Percentiles rank a stretch among this genome's conserved stretches.
phyloP scores from a whole-genome alignment of 371 early-diverging fungal genomes.

The Actinomortierella wolfii region DNA sequence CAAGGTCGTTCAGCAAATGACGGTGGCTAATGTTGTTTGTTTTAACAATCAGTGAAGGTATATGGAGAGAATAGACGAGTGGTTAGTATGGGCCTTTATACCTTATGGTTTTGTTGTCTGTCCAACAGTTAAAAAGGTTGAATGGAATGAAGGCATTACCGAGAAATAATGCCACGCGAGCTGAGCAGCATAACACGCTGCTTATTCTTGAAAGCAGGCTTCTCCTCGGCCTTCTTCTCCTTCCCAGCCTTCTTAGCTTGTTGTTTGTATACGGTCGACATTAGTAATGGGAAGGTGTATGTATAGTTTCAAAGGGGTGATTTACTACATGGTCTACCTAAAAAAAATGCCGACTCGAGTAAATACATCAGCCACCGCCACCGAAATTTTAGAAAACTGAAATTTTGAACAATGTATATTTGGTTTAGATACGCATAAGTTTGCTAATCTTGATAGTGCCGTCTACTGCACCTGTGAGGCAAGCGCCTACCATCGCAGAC shows the following conservation, averaged over 20 bases:
- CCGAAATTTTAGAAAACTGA: too few relatives aligned
- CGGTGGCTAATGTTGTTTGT: conserved; percentile 68
- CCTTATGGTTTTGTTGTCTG: not conserved
- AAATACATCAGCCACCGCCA: too few relatives aligned
- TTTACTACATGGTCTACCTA: too few relatives aligned
- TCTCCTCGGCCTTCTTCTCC: conserved; percentile 48
- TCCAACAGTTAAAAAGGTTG: not conserved
- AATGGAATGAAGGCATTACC: conserved; percentile 53
- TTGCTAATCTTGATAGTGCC: conserved; percentile 62
- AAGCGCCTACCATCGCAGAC: conserved; percentile 60
- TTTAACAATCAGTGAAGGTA: not conserved
- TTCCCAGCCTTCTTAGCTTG: conserved; percentile 49
- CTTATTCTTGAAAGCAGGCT: conserved; percentile 58
- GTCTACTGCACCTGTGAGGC: conserved; percentile 58
- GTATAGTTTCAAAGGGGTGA: not conserved
- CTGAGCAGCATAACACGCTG: conserved; percentile 90
- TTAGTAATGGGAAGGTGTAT: conserved; percentile 5
- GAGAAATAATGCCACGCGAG: conserved; percentile 87
- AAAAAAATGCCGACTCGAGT: too few relatives aligned
- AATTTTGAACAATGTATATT: too few relatives aligned
- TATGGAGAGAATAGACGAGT: not conserved
- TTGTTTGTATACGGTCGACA: conserved; percentile 39
- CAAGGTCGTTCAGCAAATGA: conserved; percentile 89
- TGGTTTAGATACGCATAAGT: conserved; percentile 53
- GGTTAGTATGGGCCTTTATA: conserved; percentile 1